phyloP scores from a whole-genome alignment of 2,329 filamentous ascomycete species.

The Pyrenophora tritici-repentis region DNA sequence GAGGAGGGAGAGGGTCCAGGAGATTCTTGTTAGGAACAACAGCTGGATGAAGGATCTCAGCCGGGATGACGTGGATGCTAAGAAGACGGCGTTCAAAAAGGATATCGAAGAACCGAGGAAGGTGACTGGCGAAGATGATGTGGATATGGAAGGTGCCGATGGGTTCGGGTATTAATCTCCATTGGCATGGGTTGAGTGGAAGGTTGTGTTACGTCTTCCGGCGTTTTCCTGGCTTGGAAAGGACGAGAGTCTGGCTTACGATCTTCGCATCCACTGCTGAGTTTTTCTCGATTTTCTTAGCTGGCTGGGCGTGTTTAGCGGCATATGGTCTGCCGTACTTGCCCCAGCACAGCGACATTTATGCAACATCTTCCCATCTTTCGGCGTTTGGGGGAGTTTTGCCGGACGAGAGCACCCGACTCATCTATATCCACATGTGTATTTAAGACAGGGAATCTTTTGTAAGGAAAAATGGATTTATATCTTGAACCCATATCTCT shows the following conservation, averaged over 20 bases:
- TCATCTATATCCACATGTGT: conserved; percentile 10
- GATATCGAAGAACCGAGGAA: conserved; percentile 33
- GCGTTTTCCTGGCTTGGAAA: conserved; percentile 9
- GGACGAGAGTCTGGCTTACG: conserved; percentile 2
- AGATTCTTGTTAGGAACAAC: conserved; percentile 52
- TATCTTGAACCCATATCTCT: background rate
- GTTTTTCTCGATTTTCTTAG: background rate
- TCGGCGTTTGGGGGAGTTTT: conserved; percentile 8
- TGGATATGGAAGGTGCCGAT: conserved; percentile 41
- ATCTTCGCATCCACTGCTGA: background rate
- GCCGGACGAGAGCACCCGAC: conserved; percentile 6
- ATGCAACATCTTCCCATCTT: background rate
- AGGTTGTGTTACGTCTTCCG: background rate
- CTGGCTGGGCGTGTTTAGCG: background rate
- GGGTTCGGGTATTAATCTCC: conserved; percentile 7
- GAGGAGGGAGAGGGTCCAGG: conserved; percentile 47
- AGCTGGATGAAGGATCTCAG: conserved; percentile 53
- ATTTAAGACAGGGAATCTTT: background rate
- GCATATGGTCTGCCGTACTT: conserved; percentile 6
- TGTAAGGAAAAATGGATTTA: background rate
- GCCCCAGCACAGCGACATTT: conserved; percentile 1
- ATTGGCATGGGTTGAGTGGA: background rate
- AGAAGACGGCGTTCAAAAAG: conserved; percentile 46
- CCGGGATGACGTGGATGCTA: conserved; percentile 53
- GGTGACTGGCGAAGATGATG: conserved; percentile 31